Base-by-base conservation (phyloP, 108 stramenopile species). In the Cyclotella cryptica region DNA sequence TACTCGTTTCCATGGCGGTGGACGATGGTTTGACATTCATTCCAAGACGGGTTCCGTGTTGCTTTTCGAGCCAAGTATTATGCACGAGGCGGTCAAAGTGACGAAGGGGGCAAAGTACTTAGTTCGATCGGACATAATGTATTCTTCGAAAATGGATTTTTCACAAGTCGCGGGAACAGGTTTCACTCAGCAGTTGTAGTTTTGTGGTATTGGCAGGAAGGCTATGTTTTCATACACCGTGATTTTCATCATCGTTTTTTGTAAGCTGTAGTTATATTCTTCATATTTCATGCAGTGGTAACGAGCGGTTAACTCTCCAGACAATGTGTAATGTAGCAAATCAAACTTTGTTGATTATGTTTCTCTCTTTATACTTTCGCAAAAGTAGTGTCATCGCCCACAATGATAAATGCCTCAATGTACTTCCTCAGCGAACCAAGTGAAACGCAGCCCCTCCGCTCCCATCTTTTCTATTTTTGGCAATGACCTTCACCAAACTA, bases 401-500 rank as follows among this genome's bases (percentile, higher is more conserved):
- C 1, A 27, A 28, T 1, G 3, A 27, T 27, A 14, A 11, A 27
- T 14, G 13, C 1, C 57, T 3, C 57, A 27, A 1, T 19, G 13
- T 19, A 22, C 45, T 13, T 12, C 10, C 19, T 84, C 68, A 84
- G 26, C 90, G 74, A 13, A 85, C 88, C 66, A 91, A 73, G 55
- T 74, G 79, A 65, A 91, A 91, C 8, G 75, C 80, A 49, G 90
- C 88, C 26, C 85, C 90, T 35, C 85, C 85, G 55, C 64, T 79
- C 2, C 81, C 81, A 68, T 82, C 81, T 66, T 43, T 76, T 30
- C 71, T 82, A 35, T 85, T 82, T 46, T 85, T 74, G 3, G 87
- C 81, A 78, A 74, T 78, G 15, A 94, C 93, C 74, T 94, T 94
- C n/a, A 94, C 83, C 65, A 94, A 84, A 68, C 85, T 85, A 10